Evolutionary conservation across 495 filamentous ascomycete genomes (phyloP), one percentile per base, ranked within the genome.

Genomic region (Aspergillus avenaceus): DNA sequence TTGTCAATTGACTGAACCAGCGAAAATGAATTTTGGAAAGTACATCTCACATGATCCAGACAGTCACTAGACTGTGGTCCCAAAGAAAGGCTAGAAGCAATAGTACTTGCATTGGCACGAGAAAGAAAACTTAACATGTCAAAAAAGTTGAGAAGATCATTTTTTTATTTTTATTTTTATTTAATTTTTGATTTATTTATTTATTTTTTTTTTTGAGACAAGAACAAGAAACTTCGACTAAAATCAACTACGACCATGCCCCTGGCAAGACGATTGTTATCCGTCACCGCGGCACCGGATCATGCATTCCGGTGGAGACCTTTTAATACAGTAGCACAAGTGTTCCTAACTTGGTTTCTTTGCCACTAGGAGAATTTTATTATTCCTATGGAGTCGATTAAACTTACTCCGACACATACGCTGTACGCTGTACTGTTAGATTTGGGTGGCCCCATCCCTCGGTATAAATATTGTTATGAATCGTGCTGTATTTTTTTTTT

Each of bases 211-310:
- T 5, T 19, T 8, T 38, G 34, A 38, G 53, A 58, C 26, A 58
- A 54, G 48, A 54, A 41, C 32, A 28, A 52, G 29, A 32, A 16
- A 42, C 40, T 42, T 42, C 26, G 22, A 5, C 21, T 46, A 42
- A 44, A 23, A 38, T 56, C 40, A 44, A 52, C 42, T 24, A 45
- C 46, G 36, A 49, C 53, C 58, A 54, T 43, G 55, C 48, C 51
- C 55, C 49, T 49, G 48, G 44, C n/a, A 42, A 28, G 52, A 42
- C 49, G 41, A 53, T 61, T 62, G 40, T 47, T 60, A 69, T 65
- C 65, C 67, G 62, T 66, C 69, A 61, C 61, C 67, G 67, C 65
- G 67, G 67, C 67, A 67, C 58, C 62, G 64, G 67, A 60, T 62
- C 55, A 44, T 58, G 56, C 57, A 53, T 70, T 66, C 69, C 66